Percentiles rank a stretch among this genome's conserved stretches.
These are phyloP conservation scores for Lizanozyma gosingica DNA, from an alignment of 1,139 yeast species.

Conservation along the genomic window DNA sequence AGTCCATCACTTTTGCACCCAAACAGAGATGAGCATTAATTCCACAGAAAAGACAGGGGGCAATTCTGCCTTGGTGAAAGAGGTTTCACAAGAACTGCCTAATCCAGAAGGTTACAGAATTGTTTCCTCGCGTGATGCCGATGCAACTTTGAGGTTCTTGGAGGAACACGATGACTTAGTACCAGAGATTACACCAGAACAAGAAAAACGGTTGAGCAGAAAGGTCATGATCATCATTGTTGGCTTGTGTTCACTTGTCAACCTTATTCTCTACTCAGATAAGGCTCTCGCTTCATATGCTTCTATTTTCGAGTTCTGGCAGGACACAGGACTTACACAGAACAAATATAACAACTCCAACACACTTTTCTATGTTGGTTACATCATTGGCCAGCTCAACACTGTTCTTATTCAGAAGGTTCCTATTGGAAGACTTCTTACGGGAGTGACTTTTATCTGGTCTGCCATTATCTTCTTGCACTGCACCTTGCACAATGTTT, in stretches of 20 bases:
- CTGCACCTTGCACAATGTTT: constrained; percentile 29
- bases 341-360: constrained; percentile 27
- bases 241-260: constrained; percentile 14
- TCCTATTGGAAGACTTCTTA: constrained; percentile 23
- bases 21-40: not conserved
- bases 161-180: constrained; percentile 9
- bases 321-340: constrained; percentile 15
- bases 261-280: constrained; percentile 18
- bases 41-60: not conserved
- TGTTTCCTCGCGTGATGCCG: constrained; percentile 10
- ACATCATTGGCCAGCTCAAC: constrained; percentile 27
- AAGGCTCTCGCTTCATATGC: constrained; percentile 17
- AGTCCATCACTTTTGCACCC: too few species aligned
- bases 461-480: constrained; percentile 28
- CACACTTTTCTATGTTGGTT: constrained; percentile 32
- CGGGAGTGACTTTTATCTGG: constrained; percentile 25
- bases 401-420: constrained; percentile 22
- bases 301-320: constrained; percentile 16
- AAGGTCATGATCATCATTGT: constrained; percentile 13
- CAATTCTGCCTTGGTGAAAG: not conserved
- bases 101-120: not conserved
- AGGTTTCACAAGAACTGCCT: not conserved
- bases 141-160: constrained; percentile 15
- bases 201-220: constrained; percentile 11
- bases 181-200: constrained; percentile 13